Conservation (phyloP, 306 rosid species). For the Gynostemma pentaphyllum region DNA sequence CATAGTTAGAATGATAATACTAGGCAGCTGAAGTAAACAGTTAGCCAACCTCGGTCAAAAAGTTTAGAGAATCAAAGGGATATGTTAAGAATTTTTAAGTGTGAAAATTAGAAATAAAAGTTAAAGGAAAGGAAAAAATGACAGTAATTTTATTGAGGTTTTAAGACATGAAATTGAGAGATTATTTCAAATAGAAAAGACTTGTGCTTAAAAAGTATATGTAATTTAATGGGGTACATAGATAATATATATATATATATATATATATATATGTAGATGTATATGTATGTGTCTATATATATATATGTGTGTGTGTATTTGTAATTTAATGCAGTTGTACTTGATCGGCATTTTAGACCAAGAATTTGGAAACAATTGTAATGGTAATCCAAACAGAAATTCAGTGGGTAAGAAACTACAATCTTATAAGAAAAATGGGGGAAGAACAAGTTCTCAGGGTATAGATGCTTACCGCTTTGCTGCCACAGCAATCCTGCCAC, state of each 20-base stretch:
- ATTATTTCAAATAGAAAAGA: neutral
- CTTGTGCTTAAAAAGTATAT: neutral
- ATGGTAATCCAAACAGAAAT: neutral
- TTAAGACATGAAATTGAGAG: neutral
- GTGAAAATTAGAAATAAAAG: neutral
- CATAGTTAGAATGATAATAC: neutral
- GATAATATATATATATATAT: too few species aligned
- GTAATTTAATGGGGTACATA: neutral
- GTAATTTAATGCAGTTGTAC: neutral
- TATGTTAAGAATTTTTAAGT: neutral
- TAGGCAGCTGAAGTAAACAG: neutral
- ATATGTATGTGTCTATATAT: too few species aligned
- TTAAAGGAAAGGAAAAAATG: neutral
- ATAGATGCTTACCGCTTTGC: conserved; percentile 73
- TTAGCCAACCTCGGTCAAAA: neutral
- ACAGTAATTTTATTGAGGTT: neutral
- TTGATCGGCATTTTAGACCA: neutral
- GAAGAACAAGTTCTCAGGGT: conserved; percentile 9
- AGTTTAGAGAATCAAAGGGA: neutral
- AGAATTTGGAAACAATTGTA: neutral
- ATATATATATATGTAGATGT: too few species aligned
- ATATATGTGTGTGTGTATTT: too few species aligned
- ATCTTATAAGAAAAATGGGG: neutral
- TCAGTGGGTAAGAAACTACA: neutral
- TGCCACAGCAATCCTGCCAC: conserved; percentile 58